Percentiles rank a stretch among this genome's conserved stretches.
Evolutionary conservation across 345 rosid species (phyloP).

Genomic region (Excoecaria agallocha): DNA sequence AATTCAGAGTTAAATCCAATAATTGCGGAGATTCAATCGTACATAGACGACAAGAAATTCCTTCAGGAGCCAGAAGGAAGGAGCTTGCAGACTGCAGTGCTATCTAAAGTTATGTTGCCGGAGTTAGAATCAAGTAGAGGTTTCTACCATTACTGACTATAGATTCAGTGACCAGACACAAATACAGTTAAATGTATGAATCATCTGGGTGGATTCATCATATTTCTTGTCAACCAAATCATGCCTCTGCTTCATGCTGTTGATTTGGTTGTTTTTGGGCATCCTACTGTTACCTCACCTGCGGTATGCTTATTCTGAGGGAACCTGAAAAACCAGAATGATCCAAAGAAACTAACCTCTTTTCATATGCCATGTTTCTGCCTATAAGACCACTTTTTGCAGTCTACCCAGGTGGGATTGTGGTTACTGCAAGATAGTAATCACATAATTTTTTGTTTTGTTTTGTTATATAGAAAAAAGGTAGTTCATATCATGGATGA

Average conservation of each 20-base stretch:
- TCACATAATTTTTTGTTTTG: too few relatives aligned
- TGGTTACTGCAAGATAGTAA: too few relatives aligned
- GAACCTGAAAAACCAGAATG: neutral
- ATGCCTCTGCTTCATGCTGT: neutral
- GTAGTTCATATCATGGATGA: too few relatives aligned
- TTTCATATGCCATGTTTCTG: neutral
- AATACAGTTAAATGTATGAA: neutral
- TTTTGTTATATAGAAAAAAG: too few relatives aligned
- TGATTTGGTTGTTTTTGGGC: neutral
- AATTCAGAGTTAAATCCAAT: conserved; percentile 45
- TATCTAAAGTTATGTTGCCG: conserved; percentile 45
- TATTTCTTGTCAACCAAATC: neutral
- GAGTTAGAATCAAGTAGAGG: conserved; percentile 25
- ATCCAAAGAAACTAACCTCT: neutral
- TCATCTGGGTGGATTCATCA: neutral
- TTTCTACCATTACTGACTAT: conserved; percentile 4
- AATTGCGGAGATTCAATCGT: conserved; percentile 46
- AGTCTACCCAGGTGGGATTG: too few relatives aligned
- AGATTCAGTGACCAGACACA: neutral
- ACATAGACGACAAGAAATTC: conserved; percentile 58
- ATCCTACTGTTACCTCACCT: neutral
- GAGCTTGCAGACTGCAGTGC: conserved; percentile 35
- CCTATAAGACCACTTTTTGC: too few relatives aligned
- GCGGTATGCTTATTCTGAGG: neutral
- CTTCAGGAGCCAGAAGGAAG: conserved; percentile 69